Conservation (phyloP, 176 grass and related monocot species). For the Urochloa ruziziensis region DNA sequence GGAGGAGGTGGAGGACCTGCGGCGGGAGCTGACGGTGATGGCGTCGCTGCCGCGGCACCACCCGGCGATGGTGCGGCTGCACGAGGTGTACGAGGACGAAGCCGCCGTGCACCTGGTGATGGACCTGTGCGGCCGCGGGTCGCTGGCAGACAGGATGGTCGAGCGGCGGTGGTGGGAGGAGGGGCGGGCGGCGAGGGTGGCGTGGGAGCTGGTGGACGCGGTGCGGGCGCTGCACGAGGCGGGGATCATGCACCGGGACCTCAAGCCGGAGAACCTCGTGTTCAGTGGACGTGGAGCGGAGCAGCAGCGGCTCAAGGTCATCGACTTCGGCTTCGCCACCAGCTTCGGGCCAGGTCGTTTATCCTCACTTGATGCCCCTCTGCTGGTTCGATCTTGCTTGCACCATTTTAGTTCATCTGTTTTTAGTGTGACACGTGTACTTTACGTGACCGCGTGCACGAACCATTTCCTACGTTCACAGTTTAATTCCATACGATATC, state of each 20-base stretch:
- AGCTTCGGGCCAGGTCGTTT: slow-evolving; percentile 70
- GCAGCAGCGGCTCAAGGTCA: slow-evolving; percentile 59
- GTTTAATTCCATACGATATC: too few species aligned
- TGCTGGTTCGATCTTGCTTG: too few species aligned
- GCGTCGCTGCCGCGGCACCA: slow-evolving; percentile 48
- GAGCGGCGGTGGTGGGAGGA: slow-evolving; percentile 24
- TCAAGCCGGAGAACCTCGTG: slow-evolving; percentile 86
- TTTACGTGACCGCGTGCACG: background rate
- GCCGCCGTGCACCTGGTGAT: slow-evolving; percentile 74
- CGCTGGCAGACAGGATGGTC: slow-evolving; percentile 56
- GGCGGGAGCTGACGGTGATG: slow-evolving; percentile 33
- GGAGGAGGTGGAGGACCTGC: too few species aligned
- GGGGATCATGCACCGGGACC: slow-evolving; percentile 78
- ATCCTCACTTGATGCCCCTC: too few species aligned
- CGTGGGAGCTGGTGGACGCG: slow-evolving; percentile 50
- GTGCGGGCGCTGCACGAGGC: slow-evolving; percentile 52
- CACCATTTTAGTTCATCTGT: too few species aligned
- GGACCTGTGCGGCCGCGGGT: too few species aligned
- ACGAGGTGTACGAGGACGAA: slow-evolving; percentile 55
- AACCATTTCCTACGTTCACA: too few species aligned
- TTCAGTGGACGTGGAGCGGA: slow-evolving; percentile 48
- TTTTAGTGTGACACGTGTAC: too few species aligned
- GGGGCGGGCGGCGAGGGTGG: slow-evolving; percentile 39
- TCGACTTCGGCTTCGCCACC: slow-evolving; percentile 72
- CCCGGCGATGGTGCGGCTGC: slow-evolving; percentile 51